These are phyloP conservation scores for Trichoderma koningii DNA, from an alignment of 2,329 filamentous ascomycete species.

Conservation along the genomic window DNA sequence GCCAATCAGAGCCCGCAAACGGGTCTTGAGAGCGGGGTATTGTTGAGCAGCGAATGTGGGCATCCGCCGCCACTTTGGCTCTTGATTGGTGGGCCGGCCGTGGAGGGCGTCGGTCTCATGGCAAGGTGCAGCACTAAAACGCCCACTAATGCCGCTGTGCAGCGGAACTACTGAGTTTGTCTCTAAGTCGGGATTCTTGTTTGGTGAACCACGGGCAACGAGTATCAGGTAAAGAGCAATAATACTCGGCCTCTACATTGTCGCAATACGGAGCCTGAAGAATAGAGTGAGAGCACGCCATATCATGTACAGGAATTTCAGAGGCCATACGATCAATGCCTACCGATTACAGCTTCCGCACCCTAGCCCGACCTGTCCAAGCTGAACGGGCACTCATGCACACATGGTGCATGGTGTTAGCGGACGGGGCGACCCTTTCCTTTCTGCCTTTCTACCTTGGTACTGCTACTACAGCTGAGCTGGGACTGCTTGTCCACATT, in stretches of 20 bases:
- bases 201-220: no score
- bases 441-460: constrained; percentile 16
- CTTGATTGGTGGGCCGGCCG: constrained; percentile 11
- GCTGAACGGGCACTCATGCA: no score
- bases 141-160: not conserved
- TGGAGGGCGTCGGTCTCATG: constrained; percentile 23
- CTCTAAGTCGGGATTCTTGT: not conserved
- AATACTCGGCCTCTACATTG: no score
- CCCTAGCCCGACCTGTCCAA: no score
- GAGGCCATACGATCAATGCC: no score
- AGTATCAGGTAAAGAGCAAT: no score
- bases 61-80: not conserved
- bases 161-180: constrained; percentile 25
- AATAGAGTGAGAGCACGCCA: no score
- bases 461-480: not conserved
- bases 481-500: no score
- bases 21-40: constrained; percentile 2
- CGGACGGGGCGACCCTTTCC: constrained; percentile 2
- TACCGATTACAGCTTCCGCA: no score
- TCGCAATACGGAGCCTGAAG: no score
- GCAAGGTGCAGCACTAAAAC: constrained; percentile 23
- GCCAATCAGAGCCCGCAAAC: not conserved
- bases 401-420: not conserved
- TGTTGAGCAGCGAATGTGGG: constrained; percentile 18
- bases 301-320: no score